These are phyloP conservation scores for Ustilago tritici DNA, from an alignment of 1,284 basidiomycete species.

Conservation along the genomic window DNA sequence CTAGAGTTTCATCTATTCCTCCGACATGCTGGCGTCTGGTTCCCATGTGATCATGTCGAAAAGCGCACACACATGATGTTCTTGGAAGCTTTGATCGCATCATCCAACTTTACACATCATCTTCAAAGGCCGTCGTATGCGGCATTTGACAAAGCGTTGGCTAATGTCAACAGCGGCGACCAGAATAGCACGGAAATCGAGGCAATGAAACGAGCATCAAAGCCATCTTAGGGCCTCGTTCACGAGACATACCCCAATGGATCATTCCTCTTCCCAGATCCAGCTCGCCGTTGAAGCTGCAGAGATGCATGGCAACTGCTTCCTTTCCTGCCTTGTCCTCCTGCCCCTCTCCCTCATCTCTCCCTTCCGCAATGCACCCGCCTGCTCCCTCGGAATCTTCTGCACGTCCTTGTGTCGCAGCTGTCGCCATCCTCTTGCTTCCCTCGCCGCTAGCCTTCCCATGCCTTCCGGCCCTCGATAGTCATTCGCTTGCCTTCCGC, in stretches of 20 bases:
- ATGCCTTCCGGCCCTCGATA: not conserved
- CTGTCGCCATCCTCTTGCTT: slow-evolving; percentile 7
- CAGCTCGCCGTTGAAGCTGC: slow-evolving; percentile 7
- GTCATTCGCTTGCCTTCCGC: not conserved
- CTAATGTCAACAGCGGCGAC: not conserved
- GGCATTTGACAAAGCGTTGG: not conserved
- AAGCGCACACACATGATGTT: not conserved
- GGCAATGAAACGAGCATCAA: not conserved
- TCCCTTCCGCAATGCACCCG: slow-evolving; percentile 40
- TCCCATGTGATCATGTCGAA: not conserved
- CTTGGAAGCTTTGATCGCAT: slow-evolving; percentile 5
- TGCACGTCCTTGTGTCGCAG: slow-evolving; percentile 21
- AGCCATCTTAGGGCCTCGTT: slow-evolving; percentile 2
- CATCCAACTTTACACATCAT: slow-evolving; percentile 5
- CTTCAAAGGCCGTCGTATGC: not conserved
- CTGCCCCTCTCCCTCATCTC: not conserved
- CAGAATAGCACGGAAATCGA: slow-evolving; percentile 12
- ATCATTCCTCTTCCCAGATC: slow-evolving; percentile 13
- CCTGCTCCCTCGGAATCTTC: slow-evolving; percentile 44
- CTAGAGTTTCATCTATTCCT: slow-evolving; percentile 22
- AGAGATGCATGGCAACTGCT: not conserved
- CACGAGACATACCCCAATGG: slow-evolving; percentile 40
- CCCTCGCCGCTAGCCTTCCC: slow-evolving; percentile 1
- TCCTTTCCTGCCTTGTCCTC: slow-evolving; percentile 3
- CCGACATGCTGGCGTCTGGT: slow-evolving; percentile 14